These are phyloP conservation scores for Lachancea thermotolerans DNA, from an alignment of 805 yeast genomes.

Conservation along the genomic window DNA sequence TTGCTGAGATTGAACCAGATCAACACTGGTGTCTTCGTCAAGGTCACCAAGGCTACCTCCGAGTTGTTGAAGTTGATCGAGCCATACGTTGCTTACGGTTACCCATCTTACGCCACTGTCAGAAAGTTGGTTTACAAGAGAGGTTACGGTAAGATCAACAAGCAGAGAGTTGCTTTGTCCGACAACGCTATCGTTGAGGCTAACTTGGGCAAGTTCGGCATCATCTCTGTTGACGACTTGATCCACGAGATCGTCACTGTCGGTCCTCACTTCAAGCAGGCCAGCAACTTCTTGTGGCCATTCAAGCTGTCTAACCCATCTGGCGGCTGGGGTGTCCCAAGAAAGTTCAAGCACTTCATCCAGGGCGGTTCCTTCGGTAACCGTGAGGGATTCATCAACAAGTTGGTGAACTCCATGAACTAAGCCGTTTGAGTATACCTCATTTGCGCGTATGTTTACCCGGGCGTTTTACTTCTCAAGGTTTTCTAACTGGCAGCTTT, in stretches of 20 bases:
- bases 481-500: conserved; percentile 2
- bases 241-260: conserved; percentile 94
- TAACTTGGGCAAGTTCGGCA: conserved; percentile 86
- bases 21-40: conserved; percentile 92
- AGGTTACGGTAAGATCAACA: conserved; percentile 95
- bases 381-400: conserved; percentile 94
- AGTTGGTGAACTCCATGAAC: conserved; percentile 90
- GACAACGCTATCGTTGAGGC: conserved; percentile 88
- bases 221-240: conserved; percentile 85
- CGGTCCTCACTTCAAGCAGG: conserved; percentile 98
- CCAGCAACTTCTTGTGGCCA: conserved; percentile 97
- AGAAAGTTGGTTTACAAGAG: conserved; percentile 95
- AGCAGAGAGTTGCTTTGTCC: conserved; percentile 86
- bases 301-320: conserved; percentile 93
- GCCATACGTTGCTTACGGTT: conserved; percentile 96
- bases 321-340: conserved; percentile 96
- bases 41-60: conserved; percentile 90
- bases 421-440: conserved; percentile 35
- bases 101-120: conserved; percentile 88
- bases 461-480: background rate
- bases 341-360: conserved; percentile 95
- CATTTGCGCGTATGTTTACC: background rate
- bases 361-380: conserved; percentile 98
- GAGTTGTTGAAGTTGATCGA: conserved; percentile 91
- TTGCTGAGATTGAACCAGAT: conserved; percentile 88